A percentile compares a stretch with the other conserved stretches of the same genome.
Evolutionary conservation across 192 early-diverging fungal species (phyloP).

Genomic region (Podochytrium sp.): DNA sequence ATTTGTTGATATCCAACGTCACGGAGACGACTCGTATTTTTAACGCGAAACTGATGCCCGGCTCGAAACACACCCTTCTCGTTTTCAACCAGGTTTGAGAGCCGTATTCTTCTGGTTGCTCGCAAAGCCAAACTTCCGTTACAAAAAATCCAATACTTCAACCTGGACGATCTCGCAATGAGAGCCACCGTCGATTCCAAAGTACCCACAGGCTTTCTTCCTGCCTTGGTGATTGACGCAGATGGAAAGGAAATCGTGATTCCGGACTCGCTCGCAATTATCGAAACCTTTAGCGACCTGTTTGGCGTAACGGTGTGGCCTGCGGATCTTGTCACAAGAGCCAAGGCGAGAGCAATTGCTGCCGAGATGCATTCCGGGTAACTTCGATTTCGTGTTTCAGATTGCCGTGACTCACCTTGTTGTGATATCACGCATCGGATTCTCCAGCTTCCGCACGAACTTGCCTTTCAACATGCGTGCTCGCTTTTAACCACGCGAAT

Average conservation of each 20-base stretch:
- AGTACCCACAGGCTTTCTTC: background rate
- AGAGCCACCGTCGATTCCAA: background rate
- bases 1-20: no score
- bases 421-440: no score
- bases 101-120: background rate
- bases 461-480: slow-evolving; percentile 23
- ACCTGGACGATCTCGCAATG: background rate
- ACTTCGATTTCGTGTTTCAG: background rate
- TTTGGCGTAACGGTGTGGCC: slow-evolving; percentile 3
- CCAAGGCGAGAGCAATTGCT: background rate
- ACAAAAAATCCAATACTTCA: background rate
- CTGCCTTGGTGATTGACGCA: background rate
- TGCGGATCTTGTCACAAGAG: background rate
- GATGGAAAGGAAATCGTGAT: background rate
- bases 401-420: background rate
- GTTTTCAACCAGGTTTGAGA: background rate
- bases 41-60: background rate
- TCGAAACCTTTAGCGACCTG: slow-evolving; percentile 16
- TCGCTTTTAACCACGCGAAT: background rate
- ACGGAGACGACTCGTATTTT: no score
- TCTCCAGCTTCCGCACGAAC: background rate
- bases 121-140: slow-evolving; percentile 12
- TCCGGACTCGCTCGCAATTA: slow-evolving; percentile 21
- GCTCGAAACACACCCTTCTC: background rate
- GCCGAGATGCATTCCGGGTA: slow-evolving; percentile 20